These are phyloP conservation scores for Hanseniaspora thailandica DNA, from an alignment of 805 yeast genomes.

Conservation along the genomic window DNA sequence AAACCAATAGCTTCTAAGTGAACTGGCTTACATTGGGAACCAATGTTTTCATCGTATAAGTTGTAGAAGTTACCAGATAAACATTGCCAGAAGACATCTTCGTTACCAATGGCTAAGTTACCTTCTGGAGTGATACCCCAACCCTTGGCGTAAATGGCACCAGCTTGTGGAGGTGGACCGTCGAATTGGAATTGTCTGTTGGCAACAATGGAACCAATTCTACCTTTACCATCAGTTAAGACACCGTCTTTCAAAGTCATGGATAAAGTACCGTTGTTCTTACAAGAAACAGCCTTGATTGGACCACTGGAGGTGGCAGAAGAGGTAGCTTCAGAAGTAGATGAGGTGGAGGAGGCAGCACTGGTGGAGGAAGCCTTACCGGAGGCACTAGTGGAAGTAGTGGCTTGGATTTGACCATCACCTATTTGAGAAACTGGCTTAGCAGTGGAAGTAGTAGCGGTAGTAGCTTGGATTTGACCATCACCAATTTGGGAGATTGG, in stretches of 20 bases:
- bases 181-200: constrained; percentile 70
- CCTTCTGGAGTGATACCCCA: constrained; percentile 47
- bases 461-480: constrained; percentile 33
- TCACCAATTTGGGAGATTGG: constrained; percentile 31
- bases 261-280: constrained; percentile 33
- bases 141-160: constrained; percentile 51
- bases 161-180: constrained; percentile 70
- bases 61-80: constrained; percentile 56
- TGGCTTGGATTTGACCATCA: constrained; percentile 39
- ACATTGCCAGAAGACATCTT: constrained; percentile 52
- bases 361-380: constrained; percentile 19
- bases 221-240: constrained; percentile 44
- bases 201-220: constrained; percentile 62
- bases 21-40: constrained; percentile 46
- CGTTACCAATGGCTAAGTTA: constrained; percentile 47
- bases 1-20: constrained; percentile 41
- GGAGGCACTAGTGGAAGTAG: constrained; percentile 26
- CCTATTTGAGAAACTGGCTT: constrained; percentile 33
- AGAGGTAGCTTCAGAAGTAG: constrained; percentile 21
- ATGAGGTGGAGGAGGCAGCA: constrained; percentile 20
- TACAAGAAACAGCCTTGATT: constrained; percentile 22
- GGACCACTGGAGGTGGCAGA: constrained; percentile 18
- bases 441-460: constrained; percentile 25
- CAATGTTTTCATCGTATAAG: constrained; percentile 46
- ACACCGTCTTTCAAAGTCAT: constrained; percentile 40